Evolutionary conservation across 192 early-diverging fungal species (phyloP).

Genomic region (Bifiguratus adelaidae): DNA sequence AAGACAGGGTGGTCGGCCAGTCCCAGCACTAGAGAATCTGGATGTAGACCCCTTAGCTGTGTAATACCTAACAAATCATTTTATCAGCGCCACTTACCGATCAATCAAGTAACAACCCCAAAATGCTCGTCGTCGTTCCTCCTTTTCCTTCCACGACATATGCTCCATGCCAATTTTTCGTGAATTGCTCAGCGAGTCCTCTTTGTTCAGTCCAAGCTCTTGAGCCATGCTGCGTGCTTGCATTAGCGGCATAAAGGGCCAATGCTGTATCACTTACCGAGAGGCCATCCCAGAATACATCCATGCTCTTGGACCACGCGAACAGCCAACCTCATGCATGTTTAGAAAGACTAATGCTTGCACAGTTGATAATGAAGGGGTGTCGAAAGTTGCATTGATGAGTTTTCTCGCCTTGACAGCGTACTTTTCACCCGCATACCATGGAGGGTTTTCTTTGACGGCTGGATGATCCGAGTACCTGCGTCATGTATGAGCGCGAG

Average conservation of each 20-base stretch:
- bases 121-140: slow-evolving; percentile 35
- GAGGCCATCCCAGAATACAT: slow-evolving; percentile 37
- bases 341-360: slow-evolving; percentile 35
- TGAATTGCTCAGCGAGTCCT: slow-evolving; percentile 9
- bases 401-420: slow-evolving; percentile 27
- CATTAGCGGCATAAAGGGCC: not conserved
- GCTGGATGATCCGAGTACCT: slow-evolving; percentile 34
- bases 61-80: not conserved
- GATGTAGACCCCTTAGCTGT: not conserved
- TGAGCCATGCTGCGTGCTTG: slow-evolving; percentile 25
- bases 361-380: slow-evolving; percentile 29
- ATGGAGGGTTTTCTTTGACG: slow-evolving; percentile 30
- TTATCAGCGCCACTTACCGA: slow-evolving; percentile 12
- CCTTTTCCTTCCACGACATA: slow-evolving; percentile 35
- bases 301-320: slow-evolving; percentile 42
- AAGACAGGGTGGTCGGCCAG: slow-evolving; percentile 35
- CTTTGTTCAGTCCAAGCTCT: slow-evolving; percentile 39
- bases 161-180: not conserved
- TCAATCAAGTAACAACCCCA: slow-evolving; percentile 41
- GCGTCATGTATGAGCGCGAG: not conserved
- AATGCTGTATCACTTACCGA: not conserved
- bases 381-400: slow-evolving; percentile 29
- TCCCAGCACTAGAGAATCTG: slow-evolving; percentile 22
- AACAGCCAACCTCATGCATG: slow-evolving; percentile 37
- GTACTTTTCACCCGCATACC: slow-evolving; percentile 38